Evolutionary conservation across 2,329 filamentous ascomycete genomes (phyloP).

Genomic region (Calonectria multiphialidica): DNA sequence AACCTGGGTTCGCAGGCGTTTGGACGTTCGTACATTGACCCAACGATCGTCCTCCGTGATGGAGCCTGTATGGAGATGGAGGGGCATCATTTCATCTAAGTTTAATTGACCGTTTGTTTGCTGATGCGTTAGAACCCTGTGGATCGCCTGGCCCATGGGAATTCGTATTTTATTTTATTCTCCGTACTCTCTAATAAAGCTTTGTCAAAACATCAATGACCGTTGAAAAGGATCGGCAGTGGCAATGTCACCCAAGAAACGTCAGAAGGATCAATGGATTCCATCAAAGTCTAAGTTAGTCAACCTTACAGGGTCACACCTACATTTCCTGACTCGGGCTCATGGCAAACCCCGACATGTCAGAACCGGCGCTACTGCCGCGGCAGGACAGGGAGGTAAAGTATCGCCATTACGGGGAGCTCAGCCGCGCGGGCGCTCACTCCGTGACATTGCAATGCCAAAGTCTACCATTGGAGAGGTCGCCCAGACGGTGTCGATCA

Average conservation of each 20-base stretch:
- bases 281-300: background rate
- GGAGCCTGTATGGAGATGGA: background rate
- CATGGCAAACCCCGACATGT: background rate
- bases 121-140: background rate
- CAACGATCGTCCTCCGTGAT: background rate
- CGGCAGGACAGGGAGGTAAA: slow-evolving; percentile 2
- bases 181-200: background rate
- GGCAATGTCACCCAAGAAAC: slow-evolving; percentile 4
- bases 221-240: slow-evolving; percentile 5
- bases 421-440: slow-evolving; percentile 6
- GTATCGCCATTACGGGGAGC: background rate
- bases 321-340: background rate
- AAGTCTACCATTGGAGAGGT: background rate
- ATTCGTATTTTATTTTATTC: background rate
- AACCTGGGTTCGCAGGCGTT: background rate
- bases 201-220: background rate
- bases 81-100: background rate
- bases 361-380: background rate
- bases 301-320: slow-evolving; percentile 4
- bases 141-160: background rate
- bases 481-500: slow-evolving; percentile 3
- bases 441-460: background rate
- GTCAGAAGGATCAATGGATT: background rate
- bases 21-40: background rate
- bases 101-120: background rate